phyloP scores from a whole-genome alignment of 2,329 filamentous ascomycete species.

The Apiospora marii region DNA sequence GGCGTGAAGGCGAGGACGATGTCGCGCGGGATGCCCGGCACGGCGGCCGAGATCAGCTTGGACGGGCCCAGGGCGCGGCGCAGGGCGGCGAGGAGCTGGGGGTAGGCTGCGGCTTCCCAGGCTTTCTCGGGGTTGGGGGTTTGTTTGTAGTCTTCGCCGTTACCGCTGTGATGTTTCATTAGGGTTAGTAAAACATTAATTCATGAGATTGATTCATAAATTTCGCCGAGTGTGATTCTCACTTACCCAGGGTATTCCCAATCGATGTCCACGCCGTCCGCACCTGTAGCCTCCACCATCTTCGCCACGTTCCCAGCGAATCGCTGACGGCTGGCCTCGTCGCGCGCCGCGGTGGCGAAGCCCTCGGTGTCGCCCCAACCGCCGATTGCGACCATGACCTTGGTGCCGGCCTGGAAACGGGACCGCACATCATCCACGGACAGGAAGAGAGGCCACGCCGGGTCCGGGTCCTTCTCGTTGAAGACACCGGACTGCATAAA shows the following conservation, averaged over 20 bases:
- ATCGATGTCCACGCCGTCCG: constrained; percentile 73
- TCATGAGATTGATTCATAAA: neutral
- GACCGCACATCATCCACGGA: constrained; percentile 57
- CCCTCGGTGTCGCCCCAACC: constrained; percentile 70
- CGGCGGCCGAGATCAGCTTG: constrained; percentile 72
- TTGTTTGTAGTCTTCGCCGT: constrained; percentile 73
- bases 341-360: constrained; percentile 59
- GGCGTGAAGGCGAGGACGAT: constrained; percentile 70
- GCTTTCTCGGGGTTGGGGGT: constrained; percentile 65
- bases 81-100: constrained; percentile 65
- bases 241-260: constrained; percentile 61
- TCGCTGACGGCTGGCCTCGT: constrained; percentile 52
- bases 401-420: constrained; percentile 60
- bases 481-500: constrained; percentile 62
- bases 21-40: constrained; percentile 67
- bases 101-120: constrained; percentile 68
- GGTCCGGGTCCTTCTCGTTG: constrained; percentile 50
- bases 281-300: constrained; percentile 61
- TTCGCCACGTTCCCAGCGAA: constrained; percentile 66
- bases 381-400: constrained; percentile 70
- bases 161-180: constrained; percentile 57
- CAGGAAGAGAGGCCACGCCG: constrained; percentile 61
- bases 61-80: constrained; percentile 62
- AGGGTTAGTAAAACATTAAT: neutral
- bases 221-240: too few relatives aligned